These are phyloP conservation scores for Aspergillus awamori DNA, from an alignment of 2,329 filamentous ascomycete genomes.

Conservation along the genomic window DNA sequence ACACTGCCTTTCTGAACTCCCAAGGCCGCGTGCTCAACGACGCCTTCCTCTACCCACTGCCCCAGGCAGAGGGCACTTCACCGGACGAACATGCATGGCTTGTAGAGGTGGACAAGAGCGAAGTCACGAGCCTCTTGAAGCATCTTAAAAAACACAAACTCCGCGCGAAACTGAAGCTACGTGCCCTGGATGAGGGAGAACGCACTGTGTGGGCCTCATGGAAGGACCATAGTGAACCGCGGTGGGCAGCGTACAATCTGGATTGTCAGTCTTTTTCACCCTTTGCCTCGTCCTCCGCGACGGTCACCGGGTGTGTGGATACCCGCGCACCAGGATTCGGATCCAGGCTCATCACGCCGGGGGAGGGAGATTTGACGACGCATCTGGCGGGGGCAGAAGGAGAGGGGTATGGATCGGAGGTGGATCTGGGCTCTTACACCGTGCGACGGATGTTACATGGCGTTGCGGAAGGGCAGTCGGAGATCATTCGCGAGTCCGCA, in stretches of 20 bases:
- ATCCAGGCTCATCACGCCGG: conserved; percentile 42
- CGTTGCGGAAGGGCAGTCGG: conserved; percentile 79
- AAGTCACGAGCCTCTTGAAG: conserved; percentile 64
- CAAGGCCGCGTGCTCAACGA: conserved; percentile 84
- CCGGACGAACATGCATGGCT: conserved; percentile 59
- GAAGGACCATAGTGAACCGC: conserved; percentile 55
- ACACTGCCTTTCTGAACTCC: conserved; percentile 83
- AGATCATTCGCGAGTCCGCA: conserved; percentile 71
- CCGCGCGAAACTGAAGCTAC: conserved; percentile 73
- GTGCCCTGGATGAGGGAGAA: conserved; percentile 67
- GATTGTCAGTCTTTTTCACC: conserved; percentile 37
- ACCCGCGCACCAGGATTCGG: conserved; percentile 46
- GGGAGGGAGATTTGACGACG: conserved; percentile 36
- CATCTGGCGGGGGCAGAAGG: conserved; percentile 34
- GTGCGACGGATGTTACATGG: conserved; percentile 78
- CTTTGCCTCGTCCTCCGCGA: conserved; percentile 28
- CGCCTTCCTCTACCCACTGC: conserved; percentile 79
- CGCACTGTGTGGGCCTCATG: conserved; percentile 73
- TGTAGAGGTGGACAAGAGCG: conserved; percentile 76
- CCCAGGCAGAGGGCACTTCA: conserved; percentile 29
- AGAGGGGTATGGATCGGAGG: conserved; percentile 50
- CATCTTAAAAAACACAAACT: conserved; percentile 87
- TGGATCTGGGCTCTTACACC: conserved; percentile 66
- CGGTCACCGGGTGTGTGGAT: conserved; percentile 41
- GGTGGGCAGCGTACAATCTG: conserved; percentile 44